Base-by-base conservation (phyloP, 495 filamentous ascomycete species). In the Neurospora terricola region DNA sequence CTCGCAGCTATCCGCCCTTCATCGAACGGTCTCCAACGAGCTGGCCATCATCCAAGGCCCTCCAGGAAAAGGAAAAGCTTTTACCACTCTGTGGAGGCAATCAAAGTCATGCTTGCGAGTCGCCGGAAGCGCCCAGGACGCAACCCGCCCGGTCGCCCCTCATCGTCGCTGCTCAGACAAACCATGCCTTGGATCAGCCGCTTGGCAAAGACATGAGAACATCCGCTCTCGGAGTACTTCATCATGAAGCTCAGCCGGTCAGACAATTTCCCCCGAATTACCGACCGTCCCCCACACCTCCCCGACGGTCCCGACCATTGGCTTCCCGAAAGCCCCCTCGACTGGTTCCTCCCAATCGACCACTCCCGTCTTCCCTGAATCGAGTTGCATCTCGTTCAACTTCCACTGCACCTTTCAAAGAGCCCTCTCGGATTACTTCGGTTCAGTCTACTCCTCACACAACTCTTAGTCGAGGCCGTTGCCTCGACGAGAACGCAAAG, bases 111-210 rank as follows among this genome's bases (percentile, higher is more conserved):
- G 70, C 81, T 97, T 82, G 82, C 9, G 87, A 92, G 79, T 18
- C 76, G 76, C 14, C 73, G 72, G 1, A 73, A 34, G 16, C 34
- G 48, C 1, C 70, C 75, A 4, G 75, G 70, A 48, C 43, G 43
- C n/a, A 48, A 48, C n/a, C 80, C 81, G 14, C 81, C 81, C n/a
- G n/a, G n/a, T n/a, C n/a, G n/a, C 12, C 39, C 4, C 90, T 97
- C 45, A 84, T 96, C 27, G 83, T 97, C 7, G 86, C 93, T 0
- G 92, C 93, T 36, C 92, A 97, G 74, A 98, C 96, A 4, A 98
- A 98, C 74, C 94, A 98, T 81, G 95, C 95, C 0, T 80, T 98
- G 0, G 94, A 98, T 75, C 96, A 97, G 77, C 81, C 97, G 2
- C 84, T 66, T 34, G 54, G 54, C 23, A 66, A 66, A 18, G 54